Base-by-base conservation (phyloP, 2,329 filamentous ascomycete genomes). In the Mollisia scopiformis region DNA sequence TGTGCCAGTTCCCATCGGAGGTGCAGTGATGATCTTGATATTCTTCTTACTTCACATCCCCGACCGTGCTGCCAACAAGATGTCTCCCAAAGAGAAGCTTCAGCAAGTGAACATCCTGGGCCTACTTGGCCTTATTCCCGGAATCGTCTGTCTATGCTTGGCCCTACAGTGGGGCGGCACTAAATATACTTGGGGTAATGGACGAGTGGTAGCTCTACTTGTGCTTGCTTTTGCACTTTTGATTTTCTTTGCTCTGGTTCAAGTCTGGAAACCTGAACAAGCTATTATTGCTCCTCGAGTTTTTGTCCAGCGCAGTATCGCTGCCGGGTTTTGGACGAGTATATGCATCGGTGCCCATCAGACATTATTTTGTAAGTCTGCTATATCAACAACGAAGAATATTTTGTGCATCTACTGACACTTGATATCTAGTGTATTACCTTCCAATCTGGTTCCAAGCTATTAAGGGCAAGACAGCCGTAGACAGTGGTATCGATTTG, bases 391-490 rank as follows among this genome's bases (percentile, higher is more conserved):
- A 49, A 28, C 31, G 11, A 21, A 43, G 31, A 35, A 35, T 1
- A 5, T 43, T 21, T 21, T 43, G n/a, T n/a, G n/a, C 39, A 5
- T 8, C 27, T 56, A 2, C 52, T 59, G 8, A 60, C 50, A 13
- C 39, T 19, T 54, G 47, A 57, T 39, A 14, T 16, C 39, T 49
- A 55, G 78, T 75, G 63, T 77, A 79, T 25, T 76, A 76, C 46
- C 72, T 80, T 52, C 76, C 82, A 50, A 80, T 84, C 61, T 77
- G 79, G 69, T 80, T 81, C 68, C 78, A 82, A 57, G 77, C 76
- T 2, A 75, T 80, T 51, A 74, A 76, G 27, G 73, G 74, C n/a
- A 72, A 70, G 13, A 72, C 72, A 3, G 77, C 79, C 5, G 72
- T 77, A 55, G 71, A 75, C 21, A 78, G 76, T 2, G 79, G 79